Evolutionary conservation across 441 rosid genomes (phyloP).

Genomic region (Isatis lusitanica): DNA sequence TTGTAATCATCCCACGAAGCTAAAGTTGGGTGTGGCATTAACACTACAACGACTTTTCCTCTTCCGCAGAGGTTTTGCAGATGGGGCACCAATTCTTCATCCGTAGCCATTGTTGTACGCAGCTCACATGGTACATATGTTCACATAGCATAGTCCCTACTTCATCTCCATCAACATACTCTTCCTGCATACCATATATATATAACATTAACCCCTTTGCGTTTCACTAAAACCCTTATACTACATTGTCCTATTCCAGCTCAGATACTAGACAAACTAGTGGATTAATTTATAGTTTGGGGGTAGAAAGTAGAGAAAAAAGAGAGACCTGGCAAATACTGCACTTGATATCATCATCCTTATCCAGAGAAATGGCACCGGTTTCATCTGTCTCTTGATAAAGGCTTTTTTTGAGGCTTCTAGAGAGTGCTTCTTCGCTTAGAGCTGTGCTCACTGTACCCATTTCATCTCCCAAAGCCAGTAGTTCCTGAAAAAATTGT

Average conservation of each 20-base stretch:
- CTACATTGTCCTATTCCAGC: not conserved
- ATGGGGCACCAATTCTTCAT: slow-evolving; percentile 96
- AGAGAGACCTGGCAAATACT: slow-evolving; percentile 84
- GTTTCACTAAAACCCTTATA: not conserved
- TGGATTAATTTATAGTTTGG: not conserved
- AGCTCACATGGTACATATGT: slow-evolving; percentile 69
- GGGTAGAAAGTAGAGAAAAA: not conserved
- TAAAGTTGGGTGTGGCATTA: slow-evolving; percentile 16
- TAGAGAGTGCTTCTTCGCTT: slow-evolving; percentile 74
- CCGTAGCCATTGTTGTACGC: slow-evolving; percentile 80
- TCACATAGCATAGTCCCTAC: slow-evolving; percentile 75
- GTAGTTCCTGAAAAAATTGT: slow-evolving; percentile 61
- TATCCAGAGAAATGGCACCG: slow-evolving; percentile 2
- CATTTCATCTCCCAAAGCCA: slow-evolving; percentile 95
- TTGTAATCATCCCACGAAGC: slow-evolving; percentile 24
- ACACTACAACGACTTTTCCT: slow-evolving; percentile 18
- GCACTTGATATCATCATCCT: slow-evolving; percentile 65
- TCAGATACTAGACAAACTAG: not conserved
- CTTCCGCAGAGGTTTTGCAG: slow-evolving; percentile 73
- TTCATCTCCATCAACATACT: slow-evolving; percentile 76
- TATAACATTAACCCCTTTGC: slow-evolving; percentile 15
- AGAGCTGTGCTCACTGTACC: slow-evolving; percentile 95
- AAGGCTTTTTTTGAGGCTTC: slow-evolving; percentile 59
- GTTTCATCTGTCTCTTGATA: slow-evolving; percentile 43
- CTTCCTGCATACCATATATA: slow-evolving; percentile 59